Evolutionary conservation across 129 eudicot species (phyloP).

Genomic region (Kitagawia praeruptora): DNA sequence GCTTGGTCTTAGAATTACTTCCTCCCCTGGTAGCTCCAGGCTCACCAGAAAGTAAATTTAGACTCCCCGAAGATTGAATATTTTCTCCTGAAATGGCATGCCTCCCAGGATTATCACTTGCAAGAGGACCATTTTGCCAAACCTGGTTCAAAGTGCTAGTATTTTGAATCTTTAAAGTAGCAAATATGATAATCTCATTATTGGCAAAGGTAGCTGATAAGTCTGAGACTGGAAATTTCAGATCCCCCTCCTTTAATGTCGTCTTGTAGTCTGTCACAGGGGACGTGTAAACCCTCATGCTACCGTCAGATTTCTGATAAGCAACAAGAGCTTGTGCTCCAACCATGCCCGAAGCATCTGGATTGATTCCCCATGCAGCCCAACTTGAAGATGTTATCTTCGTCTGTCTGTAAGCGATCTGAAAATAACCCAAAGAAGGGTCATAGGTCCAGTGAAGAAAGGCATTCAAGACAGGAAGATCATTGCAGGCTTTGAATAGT

Average conservation of each 20-base stretch:
- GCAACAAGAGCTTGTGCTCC: constrained; percentile 76
- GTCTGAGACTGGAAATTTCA: constrained; percentile 68
- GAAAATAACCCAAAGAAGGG: constrained; percentile 36
- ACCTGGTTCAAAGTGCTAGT: constrained; percentile 50
- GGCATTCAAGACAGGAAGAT: constrained; percentile 64
- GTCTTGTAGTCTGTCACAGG: constrained; percentile 47
- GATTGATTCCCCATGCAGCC: constrained; percentile 86
- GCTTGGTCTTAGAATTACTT: constrained; percentile 35
- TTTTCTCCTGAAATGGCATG: constrained; percentile 55
- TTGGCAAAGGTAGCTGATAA: constrained; percentile 43
- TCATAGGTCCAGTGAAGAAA: constrained; percentile 68
- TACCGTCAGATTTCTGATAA: constrained; percentile 51
- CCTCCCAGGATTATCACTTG: constrained; percentile 28
- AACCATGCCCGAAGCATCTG: constrained; percentile 47
- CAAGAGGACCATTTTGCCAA: constrained; percentile 81
- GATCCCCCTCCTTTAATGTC: constrained; percentile 41
- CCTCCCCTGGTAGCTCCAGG: constrained; percentile 24
- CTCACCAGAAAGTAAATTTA: constrained; percentile 50
- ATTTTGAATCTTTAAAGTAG: constrained; percentile 46
- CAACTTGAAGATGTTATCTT: constrained; percentile 42
- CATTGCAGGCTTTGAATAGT: constrained; percentile 45
- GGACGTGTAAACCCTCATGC: constrained; percentile 53
- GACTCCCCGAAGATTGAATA: constrained; percentile 45
- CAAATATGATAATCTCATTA: constrained; percentile 53
- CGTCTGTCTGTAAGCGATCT: constrained; percentile 58